Base-by-base conservation (phyloP, 2,329 filamentous ascomycete genomes). In the Aspergillus spinulosporus region DNA sequence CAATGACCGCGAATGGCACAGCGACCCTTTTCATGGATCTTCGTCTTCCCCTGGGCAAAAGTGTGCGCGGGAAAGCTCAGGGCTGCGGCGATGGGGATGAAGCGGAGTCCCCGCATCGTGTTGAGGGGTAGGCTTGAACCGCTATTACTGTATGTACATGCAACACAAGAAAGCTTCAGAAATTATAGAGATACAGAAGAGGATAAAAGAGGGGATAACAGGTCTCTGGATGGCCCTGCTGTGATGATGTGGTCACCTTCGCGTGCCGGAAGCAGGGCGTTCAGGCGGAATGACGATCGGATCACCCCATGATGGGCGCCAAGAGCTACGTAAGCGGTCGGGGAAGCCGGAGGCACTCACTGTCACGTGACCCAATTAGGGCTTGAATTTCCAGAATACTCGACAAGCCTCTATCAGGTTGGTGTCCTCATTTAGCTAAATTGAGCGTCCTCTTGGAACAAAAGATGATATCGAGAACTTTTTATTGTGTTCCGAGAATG, bases 1-100 rank as follows among this genome's bases (percentile, higher is more conserved):
- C 94, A 99, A 61, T 95, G 88, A 5, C 92, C 92, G 49, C 93
- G 85, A 60, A 97, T 90, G 1, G 93, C 91, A 74, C 93, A 97
- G 62, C 93, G 84, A 40, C 93, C 93, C 49, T 87, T 80, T 74
- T 97, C 92, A 66, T 97, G 93, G 62, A 86, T 89, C 51, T 68
- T 65, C 4, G 74, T 76, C 44, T 68, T 68, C 26, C 70, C 71
- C 48, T 72, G 65, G 3, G 69, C 72, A 11, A 66, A 39, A 9
- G 64, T 57, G 21, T 62, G 62, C 12, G 68, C 56, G 52, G 70
- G 63, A 56, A 60, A 65, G 64, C 67, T 62, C 44, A 73, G 61
- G 46, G 65, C 62, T 29, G 65, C 62, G 42, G 68, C 54, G 44
- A 65, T 56, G 45, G 66, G 59, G 54, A 69, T 58, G 14, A 66